Base-by-base conservation (phyloP, 345 rosid genomes). In the Pistacia integerrima region DNA sequence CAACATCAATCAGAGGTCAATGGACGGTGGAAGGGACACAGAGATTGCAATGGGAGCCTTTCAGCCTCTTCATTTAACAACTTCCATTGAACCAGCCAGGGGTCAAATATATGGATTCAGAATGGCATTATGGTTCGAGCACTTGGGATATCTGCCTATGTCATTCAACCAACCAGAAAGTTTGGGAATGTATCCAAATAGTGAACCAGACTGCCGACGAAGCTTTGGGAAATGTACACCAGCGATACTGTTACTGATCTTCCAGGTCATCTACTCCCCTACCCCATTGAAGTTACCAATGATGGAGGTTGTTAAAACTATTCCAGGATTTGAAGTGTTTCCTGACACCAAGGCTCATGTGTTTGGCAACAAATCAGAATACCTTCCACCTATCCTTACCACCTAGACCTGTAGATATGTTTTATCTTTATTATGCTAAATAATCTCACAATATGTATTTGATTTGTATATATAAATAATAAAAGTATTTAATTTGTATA, bases 1-100 rank as follows among this genome's bases (percentile, higher is more conserved):
- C 5, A 94, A 94, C 85, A 90, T 94, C 65, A 94, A 94, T 78
- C 94, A 94, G 82, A 87, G 98, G 52, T 94, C 98, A 61, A 90
- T 94, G 97, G 97, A 90, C 54, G 98, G 98, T 8, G 90, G 78
- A 38, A 81, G 97, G 66, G 97, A 94, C 82, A 76, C 97, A 0
- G 98, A 92, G 82, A 90, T 94, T 1, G 97, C 96, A 4, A 92
- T 94, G 90, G 98, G 97, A 44, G 98, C 91, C 52, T 92, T 83
- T 78, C 97, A 94, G 44, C 97, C 97, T 3, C 56, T 80, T 35
- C 88, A 89, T 85, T 54, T 94, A 46, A 83, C 82, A 18, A 63
- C 79, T 2, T 41, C 25, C 7, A 4, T n/a, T 68, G 2, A 17
- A 71, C 72, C 80, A n/a, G 87, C 87, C 0, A 63, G 44, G 3